phyloP scores from a whole-genome alignment of 129 eudicot species.

The Erigeron canadensis region DNA sequence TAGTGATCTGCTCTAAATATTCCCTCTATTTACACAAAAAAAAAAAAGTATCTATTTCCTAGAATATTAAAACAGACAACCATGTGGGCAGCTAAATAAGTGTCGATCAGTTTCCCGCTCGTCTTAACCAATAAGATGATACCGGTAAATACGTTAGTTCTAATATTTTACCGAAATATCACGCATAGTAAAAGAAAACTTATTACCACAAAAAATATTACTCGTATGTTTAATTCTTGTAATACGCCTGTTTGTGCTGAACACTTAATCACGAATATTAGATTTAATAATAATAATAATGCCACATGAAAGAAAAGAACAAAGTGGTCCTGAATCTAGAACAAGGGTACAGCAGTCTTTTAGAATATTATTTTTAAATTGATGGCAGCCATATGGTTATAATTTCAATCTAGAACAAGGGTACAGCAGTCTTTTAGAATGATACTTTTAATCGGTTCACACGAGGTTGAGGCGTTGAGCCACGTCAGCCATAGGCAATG shows the following conservation, averaged over 20 bases:
- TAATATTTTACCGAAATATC: too few relatives aligned
- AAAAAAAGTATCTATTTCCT: background rate
- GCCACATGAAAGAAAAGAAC: slow-evolving; percentile 21
- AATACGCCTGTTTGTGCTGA: too few relatives aligned
- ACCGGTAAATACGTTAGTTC: too few relatives aligned
- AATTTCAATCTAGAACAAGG: too few relatives aligned
- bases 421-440: background rate
- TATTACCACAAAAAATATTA: too few relatives aligned
- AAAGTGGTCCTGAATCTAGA: slow-evolving; percentile 9
- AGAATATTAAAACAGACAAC: background rate
- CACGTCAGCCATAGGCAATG: background rate
- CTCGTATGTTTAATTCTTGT: too few relatives aligned
- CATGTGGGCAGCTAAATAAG: background rate
- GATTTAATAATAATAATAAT: slow-evolving; percentile 11
- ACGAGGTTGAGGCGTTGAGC: background rate
- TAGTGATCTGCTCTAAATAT: background rate
- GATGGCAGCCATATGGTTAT: too few relatives aligned
- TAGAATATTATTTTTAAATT: background rate
- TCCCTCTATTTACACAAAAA: background rate
- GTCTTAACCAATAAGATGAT: too few relatives aligned
- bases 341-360: background rate
- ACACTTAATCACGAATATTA: slow-evolving; percentile 24
- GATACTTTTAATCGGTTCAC: background rate
- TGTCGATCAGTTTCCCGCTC: too few relatives aligned
- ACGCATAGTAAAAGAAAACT: too few relatives aligned